A percentile compares a stretch with the other conserved stretches of the same genome.
Conservation (phyloP, 768 basidiomycete genomes). For the Amanita polypyramis region DNA sequence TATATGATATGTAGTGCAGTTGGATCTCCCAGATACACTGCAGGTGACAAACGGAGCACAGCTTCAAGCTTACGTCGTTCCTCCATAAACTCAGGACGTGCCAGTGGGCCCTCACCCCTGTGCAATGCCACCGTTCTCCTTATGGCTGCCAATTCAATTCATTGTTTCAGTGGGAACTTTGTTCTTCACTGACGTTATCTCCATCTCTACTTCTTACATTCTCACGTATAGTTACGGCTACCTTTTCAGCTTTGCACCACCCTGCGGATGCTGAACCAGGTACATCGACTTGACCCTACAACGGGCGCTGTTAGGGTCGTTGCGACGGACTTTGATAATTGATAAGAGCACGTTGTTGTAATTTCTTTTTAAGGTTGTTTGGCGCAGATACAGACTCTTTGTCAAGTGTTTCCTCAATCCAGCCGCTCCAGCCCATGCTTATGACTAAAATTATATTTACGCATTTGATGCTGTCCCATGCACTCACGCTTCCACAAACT, state of each 20-base stretch:
- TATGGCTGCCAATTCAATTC: conserved; percentile 78
- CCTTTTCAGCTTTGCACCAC: conserved; percentile 52
- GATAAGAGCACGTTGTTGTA: not conserved
- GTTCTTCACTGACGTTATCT: conserved; percentile 59
- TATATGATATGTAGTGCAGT: conserved; percentile 28
- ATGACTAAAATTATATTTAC: conserved; percentile 20
- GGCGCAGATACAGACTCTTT: conserved; percentile 43
- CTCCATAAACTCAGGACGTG: conserved; percentile 56
- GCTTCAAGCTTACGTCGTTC: conserved; percentile 48
- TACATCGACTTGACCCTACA: conserved; percentile 64
- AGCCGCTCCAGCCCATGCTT: conserved; percentile 43
- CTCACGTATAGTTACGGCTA: conserved; percentile 43
- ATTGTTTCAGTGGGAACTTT: conserved; percentile 53
- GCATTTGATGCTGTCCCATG: conserved; percentile 54
- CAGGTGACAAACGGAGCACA: conserved; percentile 66
- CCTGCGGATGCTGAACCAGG: conserved; percentile 61
- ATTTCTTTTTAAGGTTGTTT: not conserved
- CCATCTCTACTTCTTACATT: not conserved
- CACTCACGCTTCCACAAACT: conserved; percentile 43
- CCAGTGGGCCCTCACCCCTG: conserved; percentile 53
- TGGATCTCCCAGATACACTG: conserved; percentile 43
- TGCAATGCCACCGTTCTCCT: conserved; percentile 59
- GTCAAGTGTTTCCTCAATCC: conserved; percentile 30
- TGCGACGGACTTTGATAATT: conserved; percentile 61
- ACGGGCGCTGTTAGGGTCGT: conserved; percentile 59